Evolutionary conservation across 345 rosid genomes (phyloP), one percentile per base, ranked within the genome.

Genomic region (Odontarrhena argentea): DNA sequence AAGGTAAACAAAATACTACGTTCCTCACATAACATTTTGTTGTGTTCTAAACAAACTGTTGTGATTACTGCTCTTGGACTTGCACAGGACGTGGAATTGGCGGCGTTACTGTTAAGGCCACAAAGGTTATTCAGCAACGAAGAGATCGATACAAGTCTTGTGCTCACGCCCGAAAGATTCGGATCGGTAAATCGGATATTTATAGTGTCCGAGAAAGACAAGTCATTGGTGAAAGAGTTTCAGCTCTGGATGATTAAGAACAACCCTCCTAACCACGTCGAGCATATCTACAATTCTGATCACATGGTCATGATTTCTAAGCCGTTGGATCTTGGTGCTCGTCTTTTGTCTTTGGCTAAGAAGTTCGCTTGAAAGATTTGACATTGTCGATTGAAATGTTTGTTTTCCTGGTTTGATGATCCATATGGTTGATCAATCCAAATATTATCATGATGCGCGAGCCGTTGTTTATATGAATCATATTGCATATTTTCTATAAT

Each of bases 251-350:
- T 85, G 80, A 78, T 84, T 65, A 32, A 70, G 48, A 71, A 53
- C 24, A 88, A 79, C 22, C 86, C 81, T 38, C 87, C 91, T 15
- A 42, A 74, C 56, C 74, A 78, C 55, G 82, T 84, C 54, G 38
- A 66, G 11, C 68, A 53, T 69, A 67, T 84, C 14, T 18, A 53
- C 11, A 79, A 81, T 41, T 84, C 86, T 26, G 87, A 83, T 71
- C 92, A 81, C 50, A 82, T 84, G 87, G 81, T 79, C 45, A 85
- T 81, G 80, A 79, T 79, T 74, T 84, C 81, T 4, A 67, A 28
- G 55, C 84, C 85, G 4, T 18, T 24, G 5, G 65, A 77, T 50
- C 78, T 82, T 3, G 68, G 55, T 44, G 53, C 37, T 0, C 55
- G 36, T 55, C 71, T 82, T 13, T 65, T 70, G 3, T 13, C 12